Evolutionary conservation across 495 filamentous ascomycete species (phyloP), one percentile per base, ranked within the genome.

Genomic region (Aspergillus cristatus): DNA sequence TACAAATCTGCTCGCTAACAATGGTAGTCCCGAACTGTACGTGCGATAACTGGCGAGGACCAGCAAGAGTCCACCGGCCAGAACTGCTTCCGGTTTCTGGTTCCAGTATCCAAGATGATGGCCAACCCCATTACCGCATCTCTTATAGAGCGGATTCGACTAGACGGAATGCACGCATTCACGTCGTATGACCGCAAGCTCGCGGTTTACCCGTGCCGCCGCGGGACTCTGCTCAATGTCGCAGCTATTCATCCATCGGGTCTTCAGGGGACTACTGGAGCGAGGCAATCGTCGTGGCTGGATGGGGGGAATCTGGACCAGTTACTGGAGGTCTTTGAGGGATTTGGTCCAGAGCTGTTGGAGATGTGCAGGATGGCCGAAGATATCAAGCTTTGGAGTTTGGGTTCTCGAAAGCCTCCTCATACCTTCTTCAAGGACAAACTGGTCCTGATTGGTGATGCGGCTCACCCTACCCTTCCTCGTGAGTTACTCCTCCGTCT

Each of bases 321-420:
- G 3, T 37, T 60, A 17, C 31, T 62, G 10, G 20, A 57, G 2
- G 47, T 46, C 5, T 58, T 38, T 26, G 3, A 28, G 3, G 38
- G 28, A 1, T 62, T 59, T 13, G 18, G 41, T 14, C 38, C 36
- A 2, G 46, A 46, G 3, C 24, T 62, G 2, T 33, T 34, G 12
- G 51, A 47, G 15, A 37, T 57, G 15, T 48, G 51, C 29, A 18
- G 45, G 5, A 31, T 44, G 18, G 62, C 63, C 4, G 53, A 60
- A 28, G 70, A 74, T 5, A 46, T 73, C 14, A 70, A 71, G 40
- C 55, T 62, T 0, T 75, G 69, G 69, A 62, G 59, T 22, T 48
- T 75, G 10, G 55, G 59, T 6, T 60, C 58, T n/a, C 61, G 68
- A 15, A 24, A 55, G 3, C 60, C 58, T 0, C 47, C 62, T 7